These are phyloP conservation scores for Narthecium ossifragum DNA, from an alignment of 106 monocot species.

Conservation along the genomic window DNA sequence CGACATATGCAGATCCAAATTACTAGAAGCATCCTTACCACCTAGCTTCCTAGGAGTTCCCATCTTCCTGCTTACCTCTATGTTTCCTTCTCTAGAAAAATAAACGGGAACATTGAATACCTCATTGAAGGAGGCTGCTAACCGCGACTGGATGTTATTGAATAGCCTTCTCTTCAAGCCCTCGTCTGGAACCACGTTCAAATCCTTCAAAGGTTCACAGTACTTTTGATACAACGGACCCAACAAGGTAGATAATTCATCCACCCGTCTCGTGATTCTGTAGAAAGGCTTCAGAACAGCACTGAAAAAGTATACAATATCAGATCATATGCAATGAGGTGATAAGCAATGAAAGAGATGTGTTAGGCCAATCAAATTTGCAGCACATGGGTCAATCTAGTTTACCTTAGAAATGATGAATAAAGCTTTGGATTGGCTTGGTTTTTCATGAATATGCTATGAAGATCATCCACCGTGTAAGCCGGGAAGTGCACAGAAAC, in stretches of 20 bases:
- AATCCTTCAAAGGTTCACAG: conserved; percentile 62
- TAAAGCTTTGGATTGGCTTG: conserved; percentile 66
- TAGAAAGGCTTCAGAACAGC: conserved; percentile 61
- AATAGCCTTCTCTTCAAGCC: conserved; percentile 71
- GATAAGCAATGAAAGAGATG: not conserved
- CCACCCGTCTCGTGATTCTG: conserved; percentile 67
- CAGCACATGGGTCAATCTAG: too few species aligned
- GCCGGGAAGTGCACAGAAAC: conserved; percentile 60
- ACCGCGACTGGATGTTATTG: conserved; percentile 48
- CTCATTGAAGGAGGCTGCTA: conserved; percentile 51
- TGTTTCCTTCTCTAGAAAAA: conserved; percentile 9
- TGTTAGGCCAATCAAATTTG: too few species aligned
- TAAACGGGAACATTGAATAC: conserved; percentile 36
- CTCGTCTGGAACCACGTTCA: conserved; percentile 63
- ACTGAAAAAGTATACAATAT: conserved; percentile 28
- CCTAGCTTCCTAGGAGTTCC: conserved; percentile 29
- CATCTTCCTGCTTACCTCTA: conserved; percentile 20
- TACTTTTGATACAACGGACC: conserved; percentile 69
- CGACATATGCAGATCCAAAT: conserved; percentile 93
- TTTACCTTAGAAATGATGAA: conserved; percentile 84
- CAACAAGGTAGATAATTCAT: conserved; percentile 63
- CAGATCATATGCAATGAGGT: not conserved
- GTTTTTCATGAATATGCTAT: conserved; percentile 57
- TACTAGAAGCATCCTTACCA: conserved; percentile 23
- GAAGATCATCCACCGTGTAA: conserved; percentile 70